These are phyloP conservation scores for Arabis hirsuta DNA, from an alignment of 345 rosid genomes.

Conservation along the genomic window DNA sequence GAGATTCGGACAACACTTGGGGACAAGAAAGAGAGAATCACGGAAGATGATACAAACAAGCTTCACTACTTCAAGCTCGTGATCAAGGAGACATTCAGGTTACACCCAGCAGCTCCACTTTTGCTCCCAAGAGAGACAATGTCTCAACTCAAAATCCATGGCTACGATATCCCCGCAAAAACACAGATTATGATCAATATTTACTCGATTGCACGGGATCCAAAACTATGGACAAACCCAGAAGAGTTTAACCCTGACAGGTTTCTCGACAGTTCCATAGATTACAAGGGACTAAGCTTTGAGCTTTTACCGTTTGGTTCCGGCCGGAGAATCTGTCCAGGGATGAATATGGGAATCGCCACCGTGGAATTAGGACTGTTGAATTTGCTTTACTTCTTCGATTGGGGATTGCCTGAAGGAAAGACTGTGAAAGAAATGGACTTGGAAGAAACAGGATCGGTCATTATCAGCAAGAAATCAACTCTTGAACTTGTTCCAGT, in stretches of 20 bases:
- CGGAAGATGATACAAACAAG: constrained; percentile 54
- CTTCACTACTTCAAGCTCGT: constrained; percentile 69
- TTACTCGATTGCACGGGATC: constrained; percentile 59
- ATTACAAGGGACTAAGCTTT: constrained; percentile 54
- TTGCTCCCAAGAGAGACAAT: constrained; percentile 52
- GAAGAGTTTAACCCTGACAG: constrained; percentile 61
- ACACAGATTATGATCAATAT: constrained; percentile 54
- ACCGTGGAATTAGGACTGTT: constrained; percentile 34
- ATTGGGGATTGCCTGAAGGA: constrained; percentile 37
- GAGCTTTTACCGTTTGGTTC: constrained; percentile 57
- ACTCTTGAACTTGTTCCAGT: constrained; percentile 39
- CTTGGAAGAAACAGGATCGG: constrained; percentile 25
- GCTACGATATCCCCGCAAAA: constrained; percentile 52
- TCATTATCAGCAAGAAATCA: constrained; percentile 42
- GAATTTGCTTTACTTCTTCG: constrained; percentile 39
- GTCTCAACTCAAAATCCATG: constrained; percentile 47
- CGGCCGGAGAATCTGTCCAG: constrained; percentile 64
- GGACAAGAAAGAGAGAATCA: constrained; percentile 43
- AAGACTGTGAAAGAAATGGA: constrained; percentile 34
- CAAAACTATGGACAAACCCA: constrained; percentile 53
- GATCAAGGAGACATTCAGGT: constrained; percentile 62
- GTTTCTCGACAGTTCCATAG: constrained; percentile 49
- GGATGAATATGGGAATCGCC: constrained; percentile 44
- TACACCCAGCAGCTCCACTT: constrained; percentile 69
- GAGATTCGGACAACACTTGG: constrained; percentile 63